A percentile compares a stretch with the other conserved stretches of the same genome.
phyloP scores from a whole-genome alignment of 139 green algal species.

The Coelastrella sp. region DNA sequence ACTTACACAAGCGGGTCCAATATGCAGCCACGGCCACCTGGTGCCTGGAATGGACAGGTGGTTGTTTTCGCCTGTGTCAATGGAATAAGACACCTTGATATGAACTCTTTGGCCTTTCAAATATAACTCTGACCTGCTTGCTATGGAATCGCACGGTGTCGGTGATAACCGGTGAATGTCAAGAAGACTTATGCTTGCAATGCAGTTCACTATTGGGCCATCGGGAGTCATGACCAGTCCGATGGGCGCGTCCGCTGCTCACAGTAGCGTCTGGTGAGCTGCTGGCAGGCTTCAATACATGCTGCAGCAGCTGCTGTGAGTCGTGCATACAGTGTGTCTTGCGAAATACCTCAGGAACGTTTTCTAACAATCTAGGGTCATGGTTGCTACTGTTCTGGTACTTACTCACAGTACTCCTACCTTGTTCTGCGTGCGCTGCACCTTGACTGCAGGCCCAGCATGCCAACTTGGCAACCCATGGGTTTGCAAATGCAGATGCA shows the following conservation, averaged over 20 bases:
- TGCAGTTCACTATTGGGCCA: neutral
- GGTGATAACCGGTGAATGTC: neutral
- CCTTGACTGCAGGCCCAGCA: neutral
- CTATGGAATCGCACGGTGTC: neutral
- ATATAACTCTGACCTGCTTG: neutral
- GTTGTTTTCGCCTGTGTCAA: too few species aligned
- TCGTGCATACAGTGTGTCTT: neutral
- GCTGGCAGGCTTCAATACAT: neutral
- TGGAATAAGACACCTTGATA: neutral
- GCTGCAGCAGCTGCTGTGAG: neutral
- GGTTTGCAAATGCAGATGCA: conserved; percentile 24
- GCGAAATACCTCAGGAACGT: neutral
- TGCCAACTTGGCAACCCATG: neutral
- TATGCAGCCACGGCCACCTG: neutral
- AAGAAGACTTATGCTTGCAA: neutral
- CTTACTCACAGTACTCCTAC: too few species aligned
- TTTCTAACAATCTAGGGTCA: neutral
- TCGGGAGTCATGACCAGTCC: neutral
- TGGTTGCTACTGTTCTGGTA: neutral
- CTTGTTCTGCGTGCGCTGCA: neutral
- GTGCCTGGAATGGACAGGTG: neutral
- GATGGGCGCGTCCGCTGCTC: neutral
- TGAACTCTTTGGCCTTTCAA: neutral
- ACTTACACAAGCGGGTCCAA: too few species aligned
- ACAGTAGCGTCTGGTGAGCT: neutral